These are phyloP conservation scores for Thuidium tamariscinum DNA, from an alignment of 225 moss, liverwort and hornwort species.

Conservation along the genomic window DNA sequence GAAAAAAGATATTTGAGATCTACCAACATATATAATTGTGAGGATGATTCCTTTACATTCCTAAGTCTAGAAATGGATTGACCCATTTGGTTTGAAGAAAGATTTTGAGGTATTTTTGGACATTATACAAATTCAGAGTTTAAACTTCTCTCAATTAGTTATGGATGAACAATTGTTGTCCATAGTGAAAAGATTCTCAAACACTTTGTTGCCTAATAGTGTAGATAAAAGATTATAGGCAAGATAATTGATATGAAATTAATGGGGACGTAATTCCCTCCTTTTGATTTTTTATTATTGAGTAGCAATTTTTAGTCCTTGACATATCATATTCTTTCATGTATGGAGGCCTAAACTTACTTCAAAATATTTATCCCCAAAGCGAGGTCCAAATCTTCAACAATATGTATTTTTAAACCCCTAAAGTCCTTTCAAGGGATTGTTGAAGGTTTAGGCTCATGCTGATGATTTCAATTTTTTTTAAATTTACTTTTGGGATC, in stretches of 20 bases:
- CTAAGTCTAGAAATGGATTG: too few species aligned
- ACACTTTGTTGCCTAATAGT: background rate
- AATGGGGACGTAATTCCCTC: background rate
- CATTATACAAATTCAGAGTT: rapidly evolving
- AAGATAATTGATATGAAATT: background rate
- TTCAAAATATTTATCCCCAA: background rate
- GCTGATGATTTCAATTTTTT: background rate
- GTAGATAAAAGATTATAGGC: background rate
- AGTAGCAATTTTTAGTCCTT: too few species aligned
- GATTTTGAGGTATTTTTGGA: too few species aligned
- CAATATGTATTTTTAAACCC: background rate
- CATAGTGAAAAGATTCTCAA: too few species aligned
- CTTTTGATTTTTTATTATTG: background rate
- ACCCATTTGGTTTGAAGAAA: too few species aligned
- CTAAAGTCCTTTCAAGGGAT: background rate
- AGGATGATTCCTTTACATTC: too few species aligned
- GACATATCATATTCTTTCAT: rapidly evolving
- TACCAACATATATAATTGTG: too few species aligned
- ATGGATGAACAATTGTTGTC: background rate
- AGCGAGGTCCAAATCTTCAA: background rate
- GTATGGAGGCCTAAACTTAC: rapidly evolving
- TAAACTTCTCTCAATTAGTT: too few species aligned
- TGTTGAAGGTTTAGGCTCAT: rapidly evolving
- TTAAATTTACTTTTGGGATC: background rate
- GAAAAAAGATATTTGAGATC: too few species aligned